Percentiles rank a stretch among this genome's conserved stretches.
Conservation (phyloP, 2,329 filamentous ascomycete species). For the Diaporthe citrichinensis region DNA sequence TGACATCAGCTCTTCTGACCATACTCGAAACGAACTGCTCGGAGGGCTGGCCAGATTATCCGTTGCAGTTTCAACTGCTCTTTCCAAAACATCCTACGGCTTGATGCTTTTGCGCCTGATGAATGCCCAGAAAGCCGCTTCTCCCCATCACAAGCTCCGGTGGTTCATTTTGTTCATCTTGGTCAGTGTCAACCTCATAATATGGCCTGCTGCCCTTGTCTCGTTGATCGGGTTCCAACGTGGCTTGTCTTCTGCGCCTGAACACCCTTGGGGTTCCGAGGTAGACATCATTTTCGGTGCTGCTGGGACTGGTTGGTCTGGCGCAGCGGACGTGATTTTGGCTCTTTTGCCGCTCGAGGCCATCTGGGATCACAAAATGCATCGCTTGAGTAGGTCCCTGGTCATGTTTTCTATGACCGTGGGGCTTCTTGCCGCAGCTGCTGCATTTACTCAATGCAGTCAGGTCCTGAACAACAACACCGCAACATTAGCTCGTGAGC, state of each 20-base stretch:
- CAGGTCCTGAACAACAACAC: neutral
- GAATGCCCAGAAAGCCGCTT: neutral
- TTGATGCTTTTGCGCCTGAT: slow-evolving; percentile 2
- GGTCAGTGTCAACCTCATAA: neutral
- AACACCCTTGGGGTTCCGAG: neutral
- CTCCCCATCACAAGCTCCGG: neutral
- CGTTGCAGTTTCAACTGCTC: neutral
- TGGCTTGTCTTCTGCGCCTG: neutral
- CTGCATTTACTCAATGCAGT: slow-evolving; percentile 14
- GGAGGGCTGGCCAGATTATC: neutral
- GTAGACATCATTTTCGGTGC: neutral
- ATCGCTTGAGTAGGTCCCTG: neutral
- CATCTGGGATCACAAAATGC: neutral
- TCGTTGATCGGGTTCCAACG: neutral
- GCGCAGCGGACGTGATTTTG: neutral
- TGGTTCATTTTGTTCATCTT: neutral
- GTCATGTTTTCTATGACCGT: neutral
- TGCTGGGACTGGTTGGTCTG: neutral
- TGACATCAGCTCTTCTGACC: neutral
- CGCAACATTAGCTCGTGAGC: neutral
- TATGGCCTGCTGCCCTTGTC: neutral
- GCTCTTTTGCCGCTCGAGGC: neutral
- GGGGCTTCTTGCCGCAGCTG: neutral
- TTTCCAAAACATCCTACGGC: slow-evolving; percentile 7
- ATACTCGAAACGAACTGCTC: neutral